Percentiles rank a stretch among this genome's conserved stretches.
Evolutionary conservation across 108 stramenopile species (phyloP).

Genomic region (Asterionellopsis glacialis): DNA sequence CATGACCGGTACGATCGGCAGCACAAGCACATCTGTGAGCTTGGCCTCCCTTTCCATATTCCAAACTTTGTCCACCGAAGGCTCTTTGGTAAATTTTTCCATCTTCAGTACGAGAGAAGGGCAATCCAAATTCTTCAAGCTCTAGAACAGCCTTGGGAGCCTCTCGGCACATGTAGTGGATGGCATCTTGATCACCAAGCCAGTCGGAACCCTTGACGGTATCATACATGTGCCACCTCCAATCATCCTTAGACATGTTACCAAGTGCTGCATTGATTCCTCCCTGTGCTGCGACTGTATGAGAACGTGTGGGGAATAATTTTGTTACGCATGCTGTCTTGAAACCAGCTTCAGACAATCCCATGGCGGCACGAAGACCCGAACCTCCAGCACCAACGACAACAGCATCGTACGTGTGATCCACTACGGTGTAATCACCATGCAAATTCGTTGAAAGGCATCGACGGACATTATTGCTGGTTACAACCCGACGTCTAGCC

Average conservation of each 20-base stretch:
- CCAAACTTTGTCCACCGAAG: conserved; percentile 96
- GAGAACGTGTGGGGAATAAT: conserved; percentile 97
- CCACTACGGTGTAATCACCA: conserved; percentile 89
- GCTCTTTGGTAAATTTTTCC: conserved; percentile 99
- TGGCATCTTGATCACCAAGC: conserved; percentile 99
- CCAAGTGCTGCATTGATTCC: conserved; percentile 99
- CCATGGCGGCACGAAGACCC: conserved; percentile 99
- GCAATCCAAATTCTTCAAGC: conserved; percentile 93
- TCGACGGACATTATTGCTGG: neutral
- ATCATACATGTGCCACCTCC: conserved; percentile 99
- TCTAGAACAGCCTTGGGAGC: conserved; percentile 96
- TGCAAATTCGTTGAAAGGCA: conserved; percentile 30
- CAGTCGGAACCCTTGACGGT: conserved; percentile 99
- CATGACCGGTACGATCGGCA: conserved; percentile 99
- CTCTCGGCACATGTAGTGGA: conserved; percentile 99
- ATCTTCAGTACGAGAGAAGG: conserved; percentile 94
- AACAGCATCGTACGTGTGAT: conserved; percentile 98
- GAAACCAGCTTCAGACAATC: conserved; percentile 94
- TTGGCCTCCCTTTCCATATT: conserved; percentile 98
- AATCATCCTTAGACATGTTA: conserved; percentile 95
- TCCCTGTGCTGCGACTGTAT: conserved; percentile 99
- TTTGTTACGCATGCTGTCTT: conserved; percentile 99
- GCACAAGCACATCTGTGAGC: conserved; percentile 96
- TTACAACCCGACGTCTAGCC: neutral
- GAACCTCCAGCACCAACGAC: conserved; percentile 99